Base-by-base conservation (phyloP, 1,284 basidiomycete species). In the Ceratobasidium sp. region DNA sequence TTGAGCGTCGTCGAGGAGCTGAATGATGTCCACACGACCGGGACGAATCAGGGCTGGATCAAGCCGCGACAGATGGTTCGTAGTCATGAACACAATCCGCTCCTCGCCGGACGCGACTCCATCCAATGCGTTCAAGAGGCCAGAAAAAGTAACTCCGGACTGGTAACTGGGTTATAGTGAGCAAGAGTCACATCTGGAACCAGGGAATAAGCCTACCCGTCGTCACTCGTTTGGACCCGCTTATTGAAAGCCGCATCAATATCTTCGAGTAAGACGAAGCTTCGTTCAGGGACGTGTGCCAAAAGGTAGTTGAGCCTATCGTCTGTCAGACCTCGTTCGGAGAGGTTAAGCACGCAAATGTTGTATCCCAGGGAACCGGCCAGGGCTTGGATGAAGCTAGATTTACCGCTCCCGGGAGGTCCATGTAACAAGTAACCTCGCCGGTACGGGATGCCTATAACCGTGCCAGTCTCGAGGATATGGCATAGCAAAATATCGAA, bases 1-100 rank as follows among this genome's bases (percentile, higher is more conserved):
- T 33, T 90, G 92, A 0, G 98, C 96, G 82, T 99, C 95, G 83
- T 94, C 96, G 50, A 99, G 89, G 59, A 95, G 87, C 80, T 94
- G 90, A 42, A 92, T 90, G 61, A 99, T 85, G 84, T 99, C 97
- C 48, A 99, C 96, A 10, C 97, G 90, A 1, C 97, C 97, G 0
- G 97, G 97, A 71, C 97, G 92, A 81, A 86, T 82, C 20, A 80
- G 80, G 3, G 80, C 80, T 7, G 80, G 77, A 81, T 90, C 86
- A 57, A 89, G 84, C 9, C 82, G 83, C 7, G 84, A 82, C 75
- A 95, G 85, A 82, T 99, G 97, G 85, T 99, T 99, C n/a, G 97
- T 99, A 0, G 97, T 99, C 94, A 99, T 96, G 85, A 99, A 99
- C 56, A 99, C 91, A 83, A 99, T 94, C n/a, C 98, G 92, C 83